Evolutionary conservation across 2,329 filamentous ascomycete species (phyloP).

Genomic region (Aspergillus ochraceoroseus): DNA sequence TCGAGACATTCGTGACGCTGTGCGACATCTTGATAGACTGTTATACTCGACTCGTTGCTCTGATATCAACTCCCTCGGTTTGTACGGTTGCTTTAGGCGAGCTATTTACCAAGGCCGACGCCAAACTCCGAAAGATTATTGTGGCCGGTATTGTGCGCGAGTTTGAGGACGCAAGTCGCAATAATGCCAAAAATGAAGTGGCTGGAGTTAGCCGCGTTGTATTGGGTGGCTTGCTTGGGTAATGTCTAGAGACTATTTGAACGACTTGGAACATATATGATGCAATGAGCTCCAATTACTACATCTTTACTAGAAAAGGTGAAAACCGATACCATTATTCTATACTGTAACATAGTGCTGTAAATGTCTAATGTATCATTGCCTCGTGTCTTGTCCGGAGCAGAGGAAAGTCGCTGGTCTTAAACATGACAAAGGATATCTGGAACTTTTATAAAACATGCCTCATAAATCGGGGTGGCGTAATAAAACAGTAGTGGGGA

Average conservation of each 20-base stretch:
- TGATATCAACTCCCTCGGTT: constrained; percentile 70
- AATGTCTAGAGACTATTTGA: too few relatives aligned
- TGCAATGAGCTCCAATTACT: too few relatives aligned
- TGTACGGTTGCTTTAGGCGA: constrained; percentile 70
- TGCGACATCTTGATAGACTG: constrained; percentile 94
- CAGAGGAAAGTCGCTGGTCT: background rate
- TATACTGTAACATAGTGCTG: too few relatives aligned
- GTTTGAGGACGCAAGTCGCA: constrained; percentile 81
- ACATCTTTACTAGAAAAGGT: too few relatives aligned
- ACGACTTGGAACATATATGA: too few relatives aligned
- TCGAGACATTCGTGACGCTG: constrained; percentile 90
- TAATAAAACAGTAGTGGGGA: constrained; percentile 5
- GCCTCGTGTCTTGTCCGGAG: constrained; percentile 1
- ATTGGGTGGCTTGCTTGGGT: constrained; percentile 58
- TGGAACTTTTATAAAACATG: constrained; percentile 11
- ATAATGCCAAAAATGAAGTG: constrained; percentile 72
- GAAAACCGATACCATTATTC: too few relatives aligned
- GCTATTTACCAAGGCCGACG: constrained; percentile 84
- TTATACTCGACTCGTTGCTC: constrained; percentile 70
- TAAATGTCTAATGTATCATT: constrained; percentile 5
- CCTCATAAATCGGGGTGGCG: constrained; percentile 8
- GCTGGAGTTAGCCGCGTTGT: constrained; percentile 84
- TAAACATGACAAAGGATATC: constrained; percentile 9
- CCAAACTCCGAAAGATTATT: constrained; percentile 79
- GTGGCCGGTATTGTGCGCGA: constrained; percentile 82